Percentiles rank a stretch among this genome's conserved stretches.
Conservation (phyloP, 495 filamentous ascomycete species). For the Beverwykella pulmonaria region DNA sequence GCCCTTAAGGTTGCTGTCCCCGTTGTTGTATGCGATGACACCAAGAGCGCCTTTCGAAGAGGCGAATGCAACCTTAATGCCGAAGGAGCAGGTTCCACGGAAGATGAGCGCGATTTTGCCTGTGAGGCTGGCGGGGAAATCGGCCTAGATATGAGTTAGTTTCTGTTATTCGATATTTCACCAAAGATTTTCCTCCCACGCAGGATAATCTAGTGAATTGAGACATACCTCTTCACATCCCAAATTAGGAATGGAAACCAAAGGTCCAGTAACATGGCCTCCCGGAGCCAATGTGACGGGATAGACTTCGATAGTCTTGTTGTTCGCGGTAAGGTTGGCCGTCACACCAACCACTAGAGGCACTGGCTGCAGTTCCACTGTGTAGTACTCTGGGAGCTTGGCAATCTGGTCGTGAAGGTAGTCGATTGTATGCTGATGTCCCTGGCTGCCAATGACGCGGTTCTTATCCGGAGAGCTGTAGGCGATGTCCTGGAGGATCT, state of each 20-base stretch:
- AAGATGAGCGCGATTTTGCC: conserved; percentile 65
- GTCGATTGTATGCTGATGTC: conserved; percentile 66
- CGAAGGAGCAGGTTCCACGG: conserved; percentile 65
- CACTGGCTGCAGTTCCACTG: conserved; percentile 63
- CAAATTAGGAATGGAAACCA: conserved; percentile 56
- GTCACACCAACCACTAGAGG: conserved; percentile 41
- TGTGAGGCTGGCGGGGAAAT: conserved; percentile 57
- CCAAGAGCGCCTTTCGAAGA: conserved; percentile 61
- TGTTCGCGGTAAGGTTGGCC: conserved; percentile 44
- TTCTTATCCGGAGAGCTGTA: conserved; percentile 53
- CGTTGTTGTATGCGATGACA: conserved; percentile 69
- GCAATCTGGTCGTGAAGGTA: conserved; percentile 59
- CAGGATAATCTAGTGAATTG: neutral
- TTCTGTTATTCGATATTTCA: neutral
- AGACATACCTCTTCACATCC: conserved; percentile 52
- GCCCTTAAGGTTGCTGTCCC: conserved; percentile 52
- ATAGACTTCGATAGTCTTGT: conserved; percentile 37
- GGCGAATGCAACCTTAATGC: conserved; percentile 60
- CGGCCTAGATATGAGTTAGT: conserved; percentile 35
- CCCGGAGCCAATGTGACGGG: conserved; percentile 52
- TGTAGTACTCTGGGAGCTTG: conserved; percentile 57
- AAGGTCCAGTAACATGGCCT: conserved; percentile 50
- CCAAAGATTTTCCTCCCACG: too few species aligned
- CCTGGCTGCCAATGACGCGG: conserved; percentile 62
- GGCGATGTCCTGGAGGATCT: conserved; percentile 52